Evolutionary conservation across 2,329 filamentous ascomycete species (phyloP).

Genomic region (Neopestalotiopsis rosae): DNA sequence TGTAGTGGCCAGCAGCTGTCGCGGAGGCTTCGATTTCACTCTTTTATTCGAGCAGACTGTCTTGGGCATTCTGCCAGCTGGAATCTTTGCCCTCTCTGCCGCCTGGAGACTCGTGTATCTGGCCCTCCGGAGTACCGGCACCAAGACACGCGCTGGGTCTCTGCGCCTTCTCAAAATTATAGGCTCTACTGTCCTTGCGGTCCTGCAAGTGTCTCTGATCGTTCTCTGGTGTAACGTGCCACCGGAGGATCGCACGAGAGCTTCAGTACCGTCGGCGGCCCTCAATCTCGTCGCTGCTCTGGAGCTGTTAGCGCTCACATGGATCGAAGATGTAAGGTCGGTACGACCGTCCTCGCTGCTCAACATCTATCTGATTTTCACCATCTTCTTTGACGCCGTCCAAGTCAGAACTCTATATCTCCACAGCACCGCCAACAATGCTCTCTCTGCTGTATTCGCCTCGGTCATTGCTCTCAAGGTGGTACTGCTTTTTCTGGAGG

Average conservation of each 20-base stretch:
- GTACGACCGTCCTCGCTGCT: conserved; percentile 50
- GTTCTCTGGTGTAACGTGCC: neutral
- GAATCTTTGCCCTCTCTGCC: conserved; percentile 25
- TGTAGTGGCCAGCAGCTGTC: neutral
- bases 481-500: neutral
- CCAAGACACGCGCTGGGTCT: conserved; percentile 34
- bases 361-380: conserved; percentile 45
- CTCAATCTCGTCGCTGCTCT: conserved; percentile 19
- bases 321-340: conserved; percentile 26
- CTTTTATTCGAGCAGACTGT: neutral
- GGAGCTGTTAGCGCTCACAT: conserved; percentile 21
- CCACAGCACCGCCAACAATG: neutral
- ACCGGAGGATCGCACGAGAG: neutral
- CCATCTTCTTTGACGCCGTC: conserved; percentile 49
- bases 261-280: neutral
- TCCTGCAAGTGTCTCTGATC: neutral
- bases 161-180: conserved; percentile 41
- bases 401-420: conserved; percentile 52
- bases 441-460: neutral
- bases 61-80: neutral
- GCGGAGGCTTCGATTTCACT: neutral
- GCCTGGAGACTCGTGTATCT: conserved; percentile 40
- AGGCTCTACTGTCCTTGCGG: conserved; percentile 19
- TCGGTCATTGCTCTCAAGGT: neutral
- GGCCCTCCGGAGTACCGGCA: conserved; percentile 34